phyloP scores from a whole-genome alignment of 2,329 filamentous ascomycete species.

The Chrysosporium queenslandicum region DNA sequence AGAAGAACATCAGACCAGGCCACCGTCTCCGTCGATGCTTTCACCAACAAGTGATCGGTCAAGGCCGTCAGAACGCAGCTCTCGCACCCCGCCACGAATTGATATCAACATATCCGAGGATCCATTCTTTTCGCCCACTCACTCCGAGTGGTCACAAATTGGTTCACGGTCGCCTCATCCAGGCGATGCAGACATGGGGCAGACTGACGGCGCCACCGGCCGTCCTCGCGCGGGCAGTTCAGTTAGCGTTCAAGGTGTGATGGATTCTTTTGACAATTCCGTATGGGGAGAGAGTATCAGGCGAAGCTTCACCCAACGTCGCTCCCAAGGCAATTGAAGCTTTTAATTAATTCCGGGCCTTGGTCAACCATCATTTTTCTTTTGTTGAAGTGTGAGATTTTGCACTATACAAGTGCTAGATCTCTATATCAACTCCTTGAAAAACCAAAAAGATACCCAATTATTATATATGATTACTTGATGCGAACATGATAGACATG shows the following conservation, averaged over 20 bases:
- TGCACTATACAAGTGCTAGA: background rate
- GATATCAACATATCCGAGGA: constrained; percentile 34
- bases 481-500: constrained; percentile 14
- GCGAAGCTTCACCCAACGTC: constrained; percentile 65
- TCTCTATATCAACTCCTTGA: background rate
- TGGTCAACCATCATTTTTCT: background rate
- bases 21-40: constrained; percentile 25
- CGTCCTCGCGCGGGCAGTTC: constrained; percentile 39
- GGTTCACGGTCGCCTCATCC: constrained; percentile 37
- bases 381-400: background rate
- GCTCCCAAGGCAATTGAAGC: constrained; percentile 26
- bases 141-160: constrained; percentile 45
- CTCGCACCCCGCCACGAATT: constrained; percentile 44
- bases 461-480: constrained; percentile 13
- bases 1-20: constrained; percentile 1
- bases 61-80: constrained; percentile 30
- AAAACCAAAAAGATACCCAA: constrained; percentile 9
- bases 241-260: constrained; percentile 65
- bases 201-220: constrained; percentile 11
- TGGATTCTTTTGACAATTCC: constrained; percentile 77
- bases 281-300: constrained; percentile 90
- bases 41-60: constrained; percentile 19
- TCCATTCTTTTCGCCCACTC: constrained; percentile 30
- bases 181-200: constrained; percentile 13
- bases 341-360: background rate